A percentile compares a stretch with the other conserved stretches of the same genome.
phyloP scores from a whole-genome alignment of 2,329 filamentous ascomycete genomes.

The Hymenoscyphus linearis region DNA sequence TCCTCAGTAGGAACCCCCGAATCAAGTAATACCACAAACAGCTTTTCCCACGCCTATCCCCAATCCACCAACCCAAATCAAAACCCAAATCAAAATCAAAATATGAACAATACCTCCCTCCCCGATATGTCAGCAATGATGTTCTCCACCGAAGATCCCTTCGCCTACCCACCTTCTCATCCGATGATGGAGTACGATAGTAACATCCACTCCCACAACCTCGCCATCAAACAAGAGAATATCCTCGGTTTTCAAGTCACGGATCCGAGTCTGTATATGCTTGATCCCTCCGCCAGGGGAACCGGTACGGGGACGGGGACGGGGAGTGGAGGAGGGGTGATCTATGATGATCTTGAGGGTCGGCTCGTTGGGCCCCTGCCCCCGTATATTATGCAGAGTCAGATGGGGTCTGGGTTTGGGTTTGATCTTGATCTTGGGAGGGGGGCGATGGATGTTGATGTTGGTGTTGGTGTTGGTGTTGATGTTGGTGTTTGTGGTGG shows the following conservation, averaged over 20 bases:
- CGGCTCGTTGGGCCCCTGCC: conserved; percentile 64
- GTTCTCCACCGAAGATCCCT: conserved; percentile 73
- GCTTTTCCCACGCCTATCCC: conserved; percentile 18
- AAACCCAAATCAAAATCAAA: no score
- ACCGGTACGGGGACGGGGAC: conserved; percentile 12
- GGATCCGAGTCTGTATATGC: conserved; percentile 24
- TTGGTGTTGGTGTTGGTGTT: no score
- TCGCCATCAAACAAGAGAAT: conserved; percentile 22
- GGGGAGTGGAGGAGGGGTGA: background rate
- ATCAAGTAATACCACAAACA: conserved; percentile 18
- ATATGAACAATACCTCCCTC: conserved; percentile 32
- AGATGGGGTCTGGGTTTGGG: conserved; percentile 1
- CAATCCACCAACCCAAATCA: conserved; percentile 25
- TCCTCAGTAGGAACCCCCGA: conserved; percentile 27
- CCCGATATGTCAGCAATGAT: conserved; percentile 72
- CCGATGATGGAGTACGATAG: conserved; percentile 58
- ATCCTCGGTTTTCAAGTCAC: conserved; percentile 9
- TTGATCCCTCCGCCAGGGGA: conserved; percentile 20
- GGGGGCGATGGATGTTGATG: background rate
- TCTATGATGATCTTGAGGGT: conserved; percentile 61
- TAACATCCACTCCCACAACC: conserved; percentile 11
- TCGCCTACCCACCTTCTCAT: conserved; percentile 72
- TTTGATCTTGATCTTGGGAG: background rate
- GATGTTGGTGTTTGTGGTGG: no score
- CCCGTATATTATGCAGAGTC: conserved; percentile 51